Conservation (phyloP, 2,329 filamentous ascomycete species). For the Talaromyces pinophilus region DNA sequence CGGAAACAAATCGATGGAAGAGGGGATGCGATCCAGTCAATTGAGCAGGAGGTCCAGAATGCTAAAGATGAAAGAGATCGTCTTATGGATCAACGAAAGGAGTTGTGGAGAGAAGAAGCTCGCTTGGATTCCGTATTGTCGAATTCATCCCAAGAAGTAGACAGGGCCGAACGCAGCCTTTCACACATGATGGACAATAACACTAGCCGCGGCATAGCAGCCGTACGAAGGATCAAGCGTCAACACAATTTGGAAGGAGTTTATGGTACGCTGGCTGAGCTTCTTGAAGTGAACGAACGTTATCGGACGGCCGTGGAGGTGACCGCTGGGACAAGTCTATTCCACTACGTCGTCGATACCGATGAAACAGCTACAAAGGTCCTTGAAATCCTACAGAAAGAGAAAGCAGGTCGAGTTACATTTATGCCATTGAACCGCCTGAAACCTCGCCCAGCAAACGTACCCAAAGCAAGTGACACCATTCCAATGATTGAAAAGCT, state of each 20-base stretch:
- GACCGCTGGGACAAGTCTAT: slow-evolving; percentile 86
- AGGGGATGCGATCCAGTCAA: slow-evolving; percentile 69
- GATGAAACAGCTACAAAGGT: slow-evolving; percentile 82
- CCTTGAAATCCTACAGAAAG: slow-evolving; percentile 74
- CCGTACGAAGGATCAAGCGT: slow-evolving; percentile 77
- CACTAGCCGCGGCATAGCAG: slow-evolving; percentile 82
- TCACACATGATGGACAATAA: slow-evolving; percentile 86
- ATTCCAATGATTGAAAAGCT: slow-evolving; percentile 85
- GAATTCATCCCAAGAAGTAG: slow-evolving; percentile 73
- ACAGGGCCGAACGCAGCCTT: slow-evolving; percentile 74
- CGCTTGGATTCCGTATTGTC: slow-evolving; percentile 76
- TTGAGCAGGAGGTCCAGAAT: slow-evolving; percentile 71
- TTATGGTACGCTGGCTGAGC: slow-evolving; percentile 88
- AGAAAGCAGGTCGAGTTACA: slow-evolving; percentile 82
- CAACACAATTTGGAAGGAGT: slow-evolving; percentile 80
- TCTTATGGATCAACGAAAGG: slow-evolving; percentile 81
- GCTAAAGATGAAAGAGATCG: slow-evolving; percentile 78
- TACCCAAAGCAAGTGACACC: slow-evolving; percentile 84
- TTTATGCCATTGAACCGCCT: slow-evolving; percentile 92
- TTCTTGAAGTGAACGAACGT: slow-evolving; percentile 81
- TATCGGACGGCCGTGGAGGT: slow-evolving; percentile 91
- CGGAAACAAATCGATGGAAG: slow-evolving; percentile 76
- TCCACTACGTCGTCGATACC: slow-evolving; percentile 94
- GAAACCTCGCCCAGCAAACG: slow-evolving; percentile 67
- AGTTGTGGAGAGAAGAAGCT: slow-evolving; percentile 84